Evolutionary conservation across 179 eudicot species (phyloP).

Genomic region (Corrigiola litoralis): DNA sequence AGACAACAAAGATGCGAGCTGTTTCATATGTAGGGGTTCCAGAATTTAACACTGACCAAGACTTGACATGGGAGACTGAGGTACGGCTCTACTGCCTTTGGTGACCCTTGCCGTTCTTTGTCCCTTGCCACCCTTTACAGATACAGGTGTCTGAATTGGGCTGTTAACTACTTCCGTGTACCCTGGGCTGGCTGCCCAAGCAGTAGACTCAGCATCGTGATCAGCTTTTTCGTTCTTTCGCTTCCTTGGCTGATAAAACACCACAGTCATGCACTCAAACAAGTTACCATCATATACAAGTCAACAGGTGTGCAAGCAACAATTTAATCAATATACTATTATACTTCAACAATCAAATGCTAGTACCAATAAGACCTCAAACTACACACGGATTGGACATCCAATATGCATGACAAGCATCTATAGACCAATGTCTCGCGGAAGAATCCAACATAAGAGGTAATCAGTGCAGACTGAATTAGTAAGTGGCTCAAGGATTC

Average conservation of each 20-base stretch:
- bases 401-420: too few species aligned
- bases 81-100: conserved; percentile 39
- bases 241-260: conserved; percentile 53
- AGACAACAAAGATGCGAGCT: too few species aligned
- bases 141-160: conserved; percentile 61
- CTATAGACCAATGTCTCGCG: too few species aligned
- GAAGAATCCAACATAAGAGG: too few species aligned
- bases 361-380: too few species aligned
- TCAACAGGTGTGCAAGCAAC: not conserved
- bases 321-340: not conserved
- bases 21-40: not conserved
- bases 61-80: conserved; percentile 53
- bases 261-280: conserved; percentile 10
- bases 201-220: conserved; percentile 39
- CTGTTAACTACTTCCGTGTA: conserved; percentile 41
- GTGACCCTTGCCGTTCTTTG: conserved; percentile 45
- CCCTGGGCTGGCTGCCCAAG: conserved; percentile 37
- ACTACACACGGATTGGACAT: too few species aligned
- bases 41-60: conserved; percentile 44
- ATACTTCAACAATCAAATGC: too few species aligned
- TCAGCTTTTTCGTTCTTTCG: conserved; percentile 51
- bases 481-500: too few species aligned
- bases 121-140: conserved; percentile 57
- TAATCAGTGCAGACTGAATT: too few species aligned
- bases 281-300: not conserved